phyloP scores from a whole-genome alignment of 176 grass and related monocot species.

The Oryza longistaminata region DNA sequence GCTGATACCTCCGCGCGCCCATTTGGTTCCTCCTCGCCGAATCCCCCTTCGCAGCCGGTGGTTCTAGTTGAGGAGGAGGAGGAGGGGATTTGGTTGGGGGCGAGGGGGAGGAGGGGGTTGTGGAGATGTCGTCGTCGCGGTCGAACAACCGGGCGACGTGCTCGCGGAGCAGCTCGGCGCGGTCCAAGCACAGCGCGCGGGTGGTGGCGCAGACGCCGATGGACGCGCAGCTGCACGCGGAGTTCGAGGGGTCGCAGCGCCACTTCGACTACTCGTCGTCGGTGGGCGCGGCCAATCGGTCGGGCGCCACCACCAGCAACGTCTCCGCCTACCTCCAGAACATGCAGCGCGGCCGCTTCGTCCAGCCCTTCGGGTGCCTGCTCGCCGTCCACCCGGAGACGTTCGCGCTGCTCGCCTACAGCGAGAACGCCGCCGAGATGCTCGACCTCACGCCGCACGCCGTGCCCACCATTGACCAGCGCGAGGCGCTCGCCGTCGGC shows the following conservation, averaged over 20 bases:
- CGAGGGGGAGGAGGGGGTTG: neutral
- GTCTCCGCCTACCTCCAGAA: conserved; percentile 79
- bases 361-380: conserved; percentile 91
- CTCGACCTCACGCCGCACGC: conserved; percentile 91
- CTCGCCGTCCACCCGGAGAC: conserved; percentile 70
- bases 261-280: conserved; percentile 78
- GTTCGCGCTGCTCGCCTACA: conserved; percentile 78
- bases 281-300: conserved; percentile 43
- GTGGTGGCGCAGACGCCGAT: conserved; percentile 73
- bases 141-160: conserved; percentile 61
- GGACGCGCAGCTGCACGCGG: conserved; percentile 74
- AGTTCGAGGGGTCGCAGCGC: conserved; percentile 70
- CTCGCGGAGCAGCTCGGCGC: conserved; percentile 68
- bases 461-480: conserved; percentile 90
- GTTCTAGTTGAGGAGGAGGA: neutral
- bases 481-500: conserved; percentile 62
- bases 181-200: conserved; percentile 72
- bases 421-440: conserved; percentile 96
- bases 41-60: conserved; percentile 3
- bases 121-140: conserved; percentile 76
- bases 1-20: conserved; percentile 15
- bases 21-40: conserved; percentile 9
- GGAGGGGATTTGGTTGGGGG: neutral
- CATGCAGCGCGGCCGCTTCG: conserved; percentile 76
- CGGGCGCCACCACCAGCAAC: conserved; percentile 37